Conservation (phyloP, 768 basidiomycete genomes). For the Agrocybe praecox region DNA sequence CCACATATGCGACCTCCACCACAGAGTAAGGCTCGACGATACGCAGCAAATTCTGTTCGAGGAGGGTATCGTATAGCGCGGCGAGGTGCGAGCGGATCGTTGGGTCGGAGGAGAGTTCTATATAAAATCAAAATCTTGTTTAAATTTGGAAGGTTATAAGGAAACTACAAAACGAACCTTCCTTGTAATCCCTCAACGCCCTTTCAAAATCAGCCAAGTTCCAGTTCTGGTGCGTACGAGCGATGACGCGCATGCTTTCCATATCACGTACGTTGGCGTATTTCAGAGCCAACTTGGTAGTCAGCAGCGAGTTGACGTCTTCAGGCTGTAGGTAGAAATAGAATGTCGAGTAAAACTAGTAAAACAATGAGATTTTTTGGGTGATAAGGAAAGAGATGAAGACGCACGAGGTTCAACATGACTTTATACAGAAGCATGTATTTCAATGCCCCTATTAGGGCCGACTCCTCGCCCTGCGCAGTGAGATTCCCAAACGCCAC, state of each 20-base stretch:
- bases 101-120: slow-evolving; percentile 93
- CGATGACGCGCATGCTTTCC: slow-evolving; percentile 94
- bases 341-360: too few relatives aligned
- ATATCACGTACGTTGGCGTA: slow-evolving; percentile 89
- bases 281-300: slow-evolving; percentile 85
- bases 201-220: slow-evolving; percentile 90
- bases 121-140: background rate
- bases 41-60: slow-evolving; percentile 93
- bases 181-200: slow-evolving; percentile 82
- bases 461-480: slow-evolving; percentile 40
- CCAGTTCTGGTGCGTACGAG: slow-evolving; percentile 89
- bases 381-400: background rate
- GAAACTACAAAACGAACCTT: slow-evolving; percentile 43
- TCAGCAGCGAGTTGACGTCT: slow-evolving; percentile 85
- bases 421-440: slow-evolving; percentile 99
- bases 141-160: too few relatives aligned
- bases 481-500: slow-evolving; percentile 23
- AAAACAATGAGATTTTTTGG: too few relatives aligned
- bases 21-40: slow-evolving; percentile 96
- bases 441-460: slow-evolving; percentile 87
- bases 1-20: slow-evolving; percentile 92
- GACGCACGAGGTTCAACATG: slow-evolving; percentile 85
- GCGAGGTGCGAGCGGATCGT: slow-evolving; percentile 95
- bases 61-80: slow-evolving; percentile 92
- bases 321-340: slow-evolving; percentile 69